Conservation (phyloP, 306 rosid genomes). For the Trichosanthes truncata region DNA sequence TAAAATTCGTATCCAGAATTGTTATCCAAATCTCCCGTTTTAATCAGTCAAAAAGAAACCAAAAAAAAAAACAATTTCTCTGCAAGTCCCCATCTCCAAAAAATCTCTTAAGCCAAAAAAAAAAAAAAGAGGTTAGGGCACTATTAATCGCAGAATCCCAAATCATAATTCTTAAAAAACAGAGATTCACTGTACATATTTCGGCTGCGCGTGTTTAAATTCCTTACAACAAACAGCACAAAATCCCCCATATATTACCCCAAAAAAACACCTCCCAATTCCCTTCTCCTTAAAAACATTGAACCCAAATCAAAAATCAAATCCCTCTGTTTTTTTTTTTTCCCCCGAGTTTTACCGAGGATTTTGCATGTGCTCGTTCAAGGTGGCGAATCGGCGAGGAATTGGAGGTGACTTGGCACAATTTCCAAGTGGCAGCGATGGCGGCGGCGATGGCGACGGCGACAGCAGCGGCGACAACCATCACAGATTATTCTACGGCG, state of each 20-base stretch:
- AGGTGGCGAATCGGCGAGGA: slow-evolving; percentile 48
- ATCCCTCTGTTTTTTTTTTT: background rate
- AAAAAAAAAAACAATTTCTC: background rate
- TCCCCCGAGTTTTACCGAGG: background rate
- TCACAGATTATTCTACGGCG: background rate
- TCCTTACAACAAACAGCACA: background rate
- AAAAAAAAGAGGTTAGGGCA: background rate
- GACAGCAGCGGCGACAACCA: background rate
- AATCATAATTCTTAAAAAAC: background rate
- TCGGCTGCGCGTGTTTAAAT: slow-evolving; percentile 7
- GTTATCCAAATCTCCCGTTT: background rate
- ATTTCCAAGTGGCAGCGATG: slow-evolving; percentile 15
- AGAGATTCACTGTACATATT: background rate
- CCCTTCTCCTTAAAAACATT: background rate
- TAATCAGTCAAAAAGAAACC: background rate
- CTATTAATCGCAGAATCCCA: background rate
- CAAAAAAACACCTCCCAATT: background rate
- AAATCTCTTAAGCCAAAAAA: background rate
- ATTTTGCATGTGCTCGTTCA: slow-evolving; percentile 30
- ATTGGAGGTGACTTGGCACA: slow-evolving; percentile 14
- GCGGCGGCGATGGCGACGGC: background rate
- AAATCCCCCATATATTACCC: too few relatives aligned
- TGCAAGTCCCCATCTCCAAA: background rate
- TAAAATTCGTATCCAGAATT: background rate
- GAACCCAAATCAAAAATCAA: background rate